Evolutionary conservation across 2,329 filamentous ascomycete genomes (phyloP).

Genomic region (Penicillium sp.): DNA sequence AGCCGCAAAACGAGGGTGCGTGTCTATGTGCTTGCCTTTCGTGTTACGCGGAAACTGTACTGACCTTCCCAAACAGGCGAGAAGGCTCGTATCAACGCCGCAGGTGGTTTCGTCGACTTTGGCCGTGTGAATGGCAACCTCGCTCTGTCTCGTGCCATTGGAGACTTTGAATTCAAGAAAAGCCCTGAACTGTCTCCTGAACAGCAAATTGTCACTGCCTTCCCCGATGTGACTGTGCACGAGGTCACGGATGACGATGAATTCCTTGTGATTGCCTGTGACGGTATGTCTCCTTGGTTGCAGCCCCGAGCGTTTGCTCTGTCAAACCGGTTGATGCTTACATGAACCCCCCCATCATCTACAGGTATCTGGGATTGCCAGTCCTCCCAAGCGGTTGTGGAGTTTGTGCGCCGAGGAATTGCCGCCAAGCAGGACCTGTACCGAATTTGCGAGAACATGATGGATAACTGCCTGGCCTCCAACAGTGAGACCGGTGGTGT

Average conservation of each 20-base stretch:
- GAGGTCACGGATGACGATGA: constrained; percentile 90
- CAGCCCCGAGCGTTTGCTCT: too few species aligned
- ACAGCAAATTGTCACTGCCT: constrained; percentile 96
- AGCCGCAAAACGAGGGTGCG: constrained; percentile 92
- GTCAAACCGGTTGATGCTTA: not conserved
- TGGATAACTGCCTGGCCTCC: constrained; percentile 98
- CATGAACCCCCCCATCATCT: not conserved
- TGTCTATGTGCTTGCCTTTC: not conserved
- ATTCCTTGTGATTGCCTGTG: constrained; percentile 87
- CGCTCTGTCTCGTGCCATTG: constrained; percentile 91
- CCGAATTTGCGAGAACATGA: constrained; percentile 99
- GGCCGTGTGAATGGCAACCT: constrained; percentile 97
- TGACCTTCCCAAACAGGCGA: constrained; percentile 57
- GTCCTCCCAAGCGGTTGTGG: constrained; percentile 92
- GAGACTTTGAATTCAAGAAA: constrained; percentile 99
- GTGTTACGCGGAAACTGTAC: constrained; percentile 7
- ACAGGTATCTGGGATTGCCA: constrained; percentile 99
- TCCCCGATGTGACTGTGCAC: constrained; percentile 87
- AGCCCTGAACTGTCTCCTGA: constrained; percentile 94
- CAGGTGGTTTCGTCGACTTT: constrained; percentile 96
- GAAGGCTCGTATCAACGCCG: constrained; percentile 91
- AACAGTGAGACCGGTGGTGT: constrained; percentile 98
- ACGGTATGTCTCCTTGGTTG: constrained; percentile 56
- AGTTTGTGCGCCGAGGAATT: constrained; percentile 94
- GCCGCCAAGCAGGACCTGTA: constrained; percentile 92